Conservation (phyloP, 352 stramenopile genomes). For the Chrysophaeum taylorii region DNA sequence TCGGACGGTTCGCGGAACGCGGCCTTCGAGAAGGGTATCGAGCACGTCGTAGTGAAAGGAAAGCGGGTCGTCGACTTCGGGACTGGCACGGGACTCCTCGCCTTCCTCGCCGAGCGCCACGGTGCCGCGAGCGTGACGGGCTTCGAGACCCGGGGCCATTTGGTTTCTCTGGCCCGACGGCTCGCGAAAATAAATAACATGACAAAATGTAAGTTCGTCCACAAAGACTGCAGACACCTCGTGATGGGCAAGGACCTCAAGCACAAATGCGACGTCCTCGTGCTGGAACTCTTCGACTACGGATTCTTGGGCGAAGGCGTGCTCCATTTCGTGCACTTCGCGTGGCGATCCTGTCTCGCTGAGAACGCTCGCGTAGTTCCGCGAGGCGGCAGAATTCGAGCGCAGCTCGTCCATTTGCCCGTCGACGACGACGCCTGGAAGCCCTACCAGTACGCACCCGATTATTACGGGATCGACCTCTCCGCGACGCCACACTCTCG, state of each 20-base stretch:
- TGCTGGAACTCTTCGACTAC: constrained; percentile 15
- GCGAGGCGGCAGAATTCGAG: neutral
- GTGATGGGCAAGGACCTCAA: neutral
- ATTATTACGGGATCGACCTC: constrained; percentile 11
- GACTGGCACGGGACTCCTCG: constrained; percentile 17
- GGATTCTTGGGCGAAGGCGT: neutral
- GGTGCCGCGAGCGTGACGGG: neutral
- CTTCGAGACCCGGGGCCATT: neutral
- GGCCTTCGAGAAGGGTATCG: constrained; percentile 6
- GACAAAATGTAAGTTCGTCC: neutral
- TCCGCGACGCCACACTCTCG: neutral
- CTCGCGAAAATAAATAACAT: neutral
- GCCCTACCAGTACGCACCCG: neutral
- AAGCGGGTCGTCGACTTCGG: constrained; percentile 17
- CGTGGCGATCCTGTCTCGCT: neutral
- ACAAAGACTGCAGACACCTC: constrained; percentile 6
- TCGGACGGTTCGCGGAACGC: constrained; percentile 9
- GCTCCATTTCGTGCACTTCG: constrained; percentile 1
- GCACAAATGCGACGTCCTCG: neutral
- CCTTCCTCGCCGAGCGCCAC: neutral
- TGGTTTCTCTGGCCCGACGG: neutral
- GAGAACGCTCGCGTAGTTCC: neutral
- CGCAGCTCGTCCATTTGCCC: neutral
- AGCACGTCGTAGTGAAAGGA: neutral
- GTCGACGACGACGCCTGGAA: neutral